phyloP scores from a whole-genome alignment of 768 basidiomycete genomes.

The Rhizopogon vinicolor region DNA sequence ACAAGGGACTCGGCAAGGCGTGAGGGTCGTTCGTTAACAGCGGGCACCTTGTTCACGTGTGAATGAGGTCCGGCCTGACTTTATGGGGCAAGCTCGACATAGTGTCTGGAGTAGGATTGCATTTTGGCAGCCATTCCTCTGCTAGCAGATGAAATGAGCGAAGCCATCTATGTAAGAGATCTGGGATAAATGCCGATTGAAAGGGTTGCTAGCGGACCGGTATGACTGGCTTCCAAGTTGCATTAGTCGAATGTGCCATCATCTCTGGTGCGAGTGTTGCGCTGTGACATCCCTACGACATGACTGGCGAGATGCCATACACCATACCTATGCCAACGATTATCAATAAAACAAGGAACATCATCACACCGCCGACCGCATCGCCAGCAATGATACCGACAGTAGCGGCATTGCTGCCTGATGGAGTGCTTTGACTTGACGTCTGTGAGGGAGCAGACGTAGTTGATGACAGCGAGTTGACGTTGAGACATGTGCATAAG shows the following conservation, averaged over 20 bases:
- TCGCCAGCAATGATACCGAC: slow-evolving; percentile 44
- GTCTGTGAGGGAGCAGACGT: slow-evolving; percentile 16
- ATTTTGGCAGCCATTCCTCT: slow-evolving; percentile 42
- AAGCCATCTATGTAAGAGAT: slow-evolving; percentile 16
- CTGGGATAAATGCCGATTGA: slow-evolving; percentile 9
- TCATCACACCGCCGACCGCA: slow-evolving; percentile 46
- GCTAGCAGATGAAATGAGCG: slow-evolving; percentile 29
- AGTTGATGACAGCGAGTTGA: slow-evolving; percentile 49
- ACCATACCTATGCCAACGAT: slow-evolving; percentile 44
- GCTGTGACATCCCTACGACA: neutral
- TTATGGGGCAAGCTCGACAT: slow-evolving; percentile 32
- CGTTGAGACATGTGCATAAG: slow-evolving; percentile 41
- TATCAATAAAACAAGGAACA: slow-evolving; percentile 45
- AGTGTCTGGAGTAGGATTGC: neutral
- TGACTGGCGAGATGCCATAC: slow-evolving; percentile 7
- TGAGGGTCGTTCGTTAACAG: neutral
- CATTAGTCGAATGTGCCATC: slow-evolving; percentile 7
- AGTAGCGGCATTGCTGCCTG: slow-evolving; percentile 28
- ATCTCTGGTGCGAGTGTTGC: slow-evolving; percentile 19
- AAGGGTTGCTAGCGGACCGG: neutral
- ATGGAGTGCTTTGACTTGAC: slow-evolving; percentile 14
- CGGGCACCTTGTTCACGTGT: neutral
- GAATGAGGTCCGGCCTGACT: slow-evolving; percentile 28
- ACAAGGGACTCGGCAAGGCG: neutral
- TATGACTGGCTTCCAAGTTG: too few species aligned